Percentiles rank a stretch among this genome's conserved stretches.
These are phyloP conservation scores for Nemania serpens DNA, from an alignment of 2,329 filamentous ascomycete species.

Conservation along the genomic window DNA sequence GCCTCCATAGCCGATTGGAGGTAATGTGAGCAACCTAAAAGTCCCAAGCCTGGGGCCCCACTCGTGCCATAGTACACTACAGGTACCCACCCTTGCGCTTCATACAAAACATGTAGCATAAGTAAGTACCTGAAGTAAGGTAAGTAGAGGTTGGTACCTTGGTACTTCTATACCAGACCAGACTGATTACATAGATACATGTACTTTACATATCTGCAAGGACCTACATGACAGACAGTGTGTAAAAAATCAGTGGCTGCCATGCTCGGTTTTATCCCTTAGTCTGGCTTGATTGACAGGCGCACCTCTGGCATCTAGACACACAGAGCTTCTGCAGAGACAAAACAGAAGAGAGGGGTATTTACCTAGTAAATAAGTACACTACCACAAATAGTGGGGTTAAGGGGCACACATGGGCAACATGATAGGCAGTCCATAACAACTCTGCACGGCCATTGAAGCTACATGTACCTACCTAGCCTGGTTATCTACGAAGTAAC, in stretches of 20 bases:
- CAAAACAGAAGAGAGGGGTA: background rate
- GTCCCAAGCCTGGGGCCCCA: conserved; percentile 22
- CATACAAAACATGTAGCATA: too few relatives aligned
- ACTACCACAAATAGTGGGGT: conserved; percentile 13
- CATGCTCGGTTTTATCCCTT: conserved; percentile 1
- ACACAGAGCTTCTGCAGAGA: background rate
- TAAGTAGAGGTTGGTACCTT: too few relatives aligned
- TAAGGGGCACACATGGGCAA: conserved; percentile 2
- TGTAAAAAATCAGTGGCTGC: conserved; percentile 5
- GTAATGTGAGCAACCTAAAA: conserved; percentile 11
- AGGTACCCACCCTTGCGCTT: conserved; percentile 2
- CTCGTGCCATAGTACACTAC: background rate
- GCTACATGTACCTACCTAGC: background rate
- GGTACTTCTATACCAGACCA: too few relatives aligned
- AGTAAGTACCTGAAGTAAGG: too few relatives aligned
- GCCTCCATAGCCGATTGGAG: conserved; percentile 22
- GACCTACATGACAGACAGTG: background rate
- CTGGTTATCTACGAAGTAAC: background rate
- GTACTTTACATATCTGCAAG: background rate
- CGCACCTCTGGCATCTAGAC: background rate
- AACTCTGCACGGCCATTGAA: background rate
- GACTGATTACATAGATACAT: too few relatives aligned
- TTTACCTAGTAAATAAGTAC: conserved; percentile 1
- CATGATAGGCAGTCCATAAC: background rate
- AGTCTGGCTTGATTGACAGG: conserved; percentile 3